Percentiles rank a stretch among this genome's conserved stretches.
Evolutionary conservation across 2,329 filamentous ascomycete species (phyloP).

Genomic region (Colletotrichum sp.): DNA sequence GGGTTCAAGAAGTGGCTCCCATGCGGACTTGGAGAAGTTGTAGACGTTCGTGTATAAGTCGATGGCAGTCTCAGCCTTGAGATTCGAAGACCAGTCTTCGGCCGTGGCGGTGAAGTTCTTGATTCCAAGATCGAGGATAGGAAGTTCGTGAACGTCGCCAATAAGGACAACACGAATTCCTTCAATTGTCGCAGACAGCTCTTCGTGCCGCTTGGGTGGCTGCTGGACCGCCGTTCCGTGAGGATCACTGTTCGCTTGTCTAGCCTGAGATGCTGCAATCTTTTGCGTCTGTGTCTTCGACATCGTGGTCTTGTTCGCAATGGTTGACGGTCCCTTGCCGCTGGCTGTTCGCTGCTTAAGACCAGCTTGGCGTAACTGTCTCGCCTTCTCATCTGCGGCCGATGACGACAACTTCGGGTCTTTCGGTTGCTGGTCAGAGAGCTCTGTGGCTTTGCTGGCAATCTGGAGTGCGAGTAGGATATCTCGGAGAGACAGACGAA

Average conservation of each 20-base stretch:
- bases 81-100: conserved; percentile 86
- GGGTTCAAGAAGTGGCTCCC: conserved; percentile 95
- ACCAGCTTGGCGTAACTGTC: conserved; percentile 54
- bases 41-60: conserved; percentile 97
- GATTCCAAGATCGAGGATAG: conserved; percentile 90
- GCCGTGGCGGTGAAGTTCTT: conserved; percentile 87
- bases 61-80: conserved; percentile 88
- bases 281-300: conserved; percentile 34
- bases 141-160: conserved; percentile 93
- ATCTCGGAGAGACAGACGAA: conserved; percentile 90
- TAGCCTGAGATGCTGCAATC: conserved; percentile 32
- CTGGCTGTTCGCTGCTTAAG: conserved; percentile 63
- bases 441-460: conserved; percentile 85
- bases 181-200: conserved; percentile 84
- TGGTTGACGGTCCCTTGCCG: conserved; percentile 58
- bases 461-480: conserved; percentile 95
- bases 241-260: conserved; percentile 16
- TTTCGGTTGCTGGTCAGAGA: conserved; percentile 70
- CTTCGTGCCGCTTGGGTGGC: conserved; percentile 60
- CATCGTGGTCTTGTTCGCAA: conserved; percentile 45
- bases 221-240: background rate
- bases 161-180: conserved; percentile 93
- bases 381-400: conserved; percentile 58
- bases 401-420: conserved; percentile 31
- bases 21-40: conserved; percentile 98